phyloP scores from a whole-genome alignment of 306 rosid genomes.

The Arachis hypogaea region DNA sequence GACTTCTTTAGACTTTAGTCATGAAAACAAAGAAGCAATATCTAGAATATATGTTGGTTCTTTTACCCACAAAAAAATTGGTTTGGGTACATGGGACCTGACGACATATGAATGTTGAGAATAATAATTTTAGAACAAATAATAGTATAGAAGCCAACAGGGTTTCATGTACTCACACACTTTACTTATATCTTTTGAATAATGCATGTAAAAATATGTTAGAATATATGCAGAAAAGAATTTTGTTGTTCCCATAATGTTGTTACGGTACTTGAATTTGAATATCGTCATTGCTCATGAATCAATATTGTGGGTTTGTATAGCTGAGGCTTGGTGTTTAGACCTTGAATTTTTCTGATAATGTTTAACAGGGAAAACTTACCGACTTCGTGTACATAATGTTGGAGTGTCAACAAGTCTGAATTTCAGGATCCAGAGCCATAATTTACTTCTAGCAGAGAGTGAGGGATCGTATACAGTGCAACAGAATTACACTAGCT shows the following conservation, averaged over 20 bases:
- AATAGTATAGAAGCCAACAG: not conserved
- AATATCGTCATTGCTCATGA: not conserved
- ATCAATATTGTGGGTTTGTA: not conserved
- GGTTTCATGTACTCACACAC: not conserved
- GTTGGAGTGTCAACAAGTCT: slow-evolving; percentile 94
- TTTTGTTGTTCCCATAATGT: not conserved
- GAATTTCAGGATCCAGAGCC: slow-evolving; percentile 93
- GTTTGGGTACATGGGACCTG: slow-evolving; percentile 4
- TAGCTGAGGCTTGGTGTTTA: not conserved
- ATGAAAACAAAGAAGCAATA: slow-evolving; percentile 16
- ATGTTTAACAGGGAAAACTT: slow-evolving; percentile 76
- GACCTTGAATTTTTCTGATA: not conserved
- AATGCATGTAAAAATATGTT: not conserved
- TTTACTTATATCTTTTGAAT: not conserved
- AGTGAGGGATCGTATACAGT: slow-evolving; percentile 93
- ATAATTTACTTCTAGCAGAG: slow-evolving; percentile 92
- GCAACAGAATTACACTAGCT: slow-evolving; percentile 89
- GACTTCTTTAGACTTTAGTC: not conserved
- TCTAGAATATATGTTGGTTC: slow-evolving; percentile 2
- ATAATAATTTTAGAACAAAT: slow-evolving; percentile 16
- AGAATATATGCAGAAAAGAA: not conserved
- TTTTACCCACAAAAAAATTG: slow-evolving; percentile 9
- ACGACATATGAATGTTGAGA: slow-evolving; percentile 16
- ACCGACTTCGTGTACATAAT: slow-evolving; percentile 85
- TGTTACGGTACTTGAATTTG: slow-evolving; percentile 3